These are phyloP conservation scores for Staphylotrichum longicolle DNA, from an alignment of 495 filamentous ascomycete species.

Conservation along the genomic window DNA sequence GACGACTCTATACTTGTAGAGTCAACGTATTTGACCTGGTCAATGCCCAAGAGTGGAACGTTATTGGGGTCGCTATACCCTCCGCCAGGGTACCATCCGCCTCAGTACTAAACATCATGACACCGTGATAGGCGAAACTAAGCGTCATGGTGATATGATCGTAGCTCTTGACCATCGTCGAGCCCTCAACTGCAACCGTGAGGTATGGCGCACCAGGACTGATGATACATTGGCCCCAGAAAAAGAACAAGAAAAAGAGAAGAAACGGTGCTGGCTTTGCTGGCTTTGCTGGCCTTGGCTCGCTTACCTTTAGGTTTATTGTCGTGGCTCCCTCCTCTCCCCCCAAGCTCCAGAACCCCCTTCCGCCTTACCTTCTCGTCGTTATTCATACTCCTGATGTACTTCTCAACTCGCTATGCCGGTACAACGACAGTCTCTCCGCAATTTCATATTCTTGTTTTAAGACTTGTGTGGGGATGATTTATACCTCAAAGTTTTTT, in stretches of 20 bases:
- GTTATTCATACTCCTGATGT: too few species aligned
- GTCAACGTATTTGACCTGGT: neutral
- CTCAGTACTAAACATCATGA: neutral
- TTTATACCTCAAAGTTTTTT: too few species aligned
- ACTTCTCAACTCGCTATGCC: too few species aligned
- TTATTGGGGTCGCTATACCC: neutral
- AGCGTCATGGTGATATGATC: neutral
- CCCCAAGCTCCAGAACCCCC: too few species aligned
- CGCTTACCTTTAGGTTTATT: too few species aligned
- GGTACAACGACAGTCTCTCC: too few species aligned
- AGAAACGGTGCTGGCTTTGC: neutral
- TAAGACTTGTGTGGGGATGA: too few species aligned
- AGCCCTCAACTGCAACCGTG: neutral
- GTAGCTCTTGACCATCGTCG: neutral
- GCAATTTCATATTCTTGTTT: too few species aligned
- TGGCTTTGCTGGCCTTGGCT: too few species aligned
- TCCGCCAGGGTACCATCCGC: neutral
- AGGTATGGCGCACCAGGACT: neutral
- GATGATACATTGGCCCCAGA: neutral
- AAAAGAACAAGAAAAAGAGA: neutral
- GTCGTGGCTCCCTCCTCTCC: too few species aligned
- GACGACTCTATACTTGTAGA: neutral
- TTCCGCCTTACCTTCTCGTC: too few species aligned
- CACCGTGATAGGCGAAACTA: neutral
- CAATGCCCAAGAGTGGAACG: neutral